Conservation (phyloP, 2,329 filamentous ascomycete genomes). For the Daldinia sp. region DNA sequence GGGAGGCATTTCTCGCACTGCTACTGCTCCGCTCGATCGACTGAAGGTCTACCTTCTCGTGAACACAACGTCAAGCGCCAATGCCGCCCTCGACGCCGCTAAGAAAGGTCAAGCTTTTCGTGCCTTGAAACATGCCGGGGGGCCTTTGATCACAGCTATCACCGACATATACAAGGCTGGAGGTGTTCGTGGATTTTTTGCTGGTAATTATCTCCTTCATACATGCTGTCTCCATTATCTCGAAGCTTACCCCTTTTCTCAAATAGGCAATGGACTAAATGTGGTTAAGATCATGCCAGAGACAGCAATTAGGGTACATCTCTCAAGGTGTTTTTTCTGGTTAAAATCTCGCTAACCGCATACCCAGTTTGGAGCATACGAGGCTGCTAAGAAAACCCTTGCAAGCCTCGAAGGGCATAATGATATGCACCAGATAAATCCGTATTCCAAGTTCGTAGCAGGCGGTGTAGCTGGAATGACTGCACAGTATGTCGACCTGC, state of each 20-base stretch:
- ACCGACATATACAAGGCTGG: constrained; percentile 87
- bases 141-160: constrained; percentile 78
- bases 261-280: constrained; percentile 89
- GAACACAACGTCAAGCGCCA: constrained; percentile 75
- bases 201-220: constrained; percentile 70
- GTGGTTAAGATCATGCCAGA: constrained; percentile 99
- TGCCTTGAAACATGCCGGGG: constrained; percentile 73
- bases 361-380: constrained; percentile 85
- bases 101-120: constrained; percentile 76
- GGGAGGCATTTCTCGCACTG: constrained; percentile 93
- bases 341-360: constrained; percentile 34
- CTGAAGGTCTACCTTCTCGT: constrained; percentile 98
- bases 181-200: constrained; percentile 89
- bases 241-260: constrained; percentile 31
- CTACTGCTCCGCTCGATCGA: constrained; percentile 94
- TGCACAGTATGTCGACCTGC: constrained; percentile 74
- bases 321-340: neutral
- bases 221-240: neutral
- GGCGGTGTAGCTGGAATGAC: constrained; percentile 94
- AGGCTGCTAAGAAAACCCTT: constrained; percentile 90
- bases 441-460: constrained; percentile 88
- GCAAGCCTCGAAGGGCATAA: constrained; percentile 89
- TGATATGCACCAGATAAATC: constrained; percentile 82
- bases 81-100: constrained; percentile 70
- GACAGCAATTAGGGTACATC: constrained; percentile 83